phyloP scores from a whole-genome alignment of 148 eudicot species.

The Rhododendron henanense region DNA sequence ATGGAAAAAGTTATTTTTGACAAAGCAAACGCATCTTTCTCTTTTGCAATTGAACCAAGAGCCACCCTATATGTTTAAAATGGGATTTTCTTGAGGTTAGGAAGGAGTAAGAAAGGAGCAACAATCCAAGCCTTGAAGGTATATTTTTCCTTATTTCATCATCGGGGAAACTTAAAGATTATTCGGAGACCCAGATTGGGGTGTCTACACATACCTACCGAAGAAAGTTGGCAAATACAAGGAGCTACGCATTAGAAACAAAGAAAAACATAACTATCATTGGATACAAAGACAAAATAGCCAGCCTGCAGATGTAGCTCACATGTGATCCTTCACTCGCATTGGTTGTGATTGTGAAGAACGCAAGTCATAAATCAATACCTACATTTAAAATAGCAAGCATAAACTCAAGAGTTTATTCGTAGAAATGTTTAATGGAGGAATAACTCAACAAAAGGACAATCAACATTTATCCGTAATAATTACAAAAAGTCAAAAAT shows the following conservation, averaged over 20 bases:
- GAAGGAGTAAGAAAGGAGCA: too few relatives aligned
- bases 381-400: conserved; percentile 43
- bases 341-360: conserved; percentile 55
- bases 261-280: neutral
- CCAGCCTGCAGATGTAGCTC: conserved; percentile 28
- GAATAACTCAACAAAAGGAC: neutral
- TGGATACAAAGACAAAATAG: neutral
- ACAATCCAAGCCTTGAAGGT: too few relatives aligned
- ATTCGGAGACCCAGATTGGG: too few relatives aligned
- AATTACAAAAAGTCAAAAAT: neutral
- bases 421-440: too few relatives aligned
- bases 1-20: too few relatives aligned
- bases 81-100: too few relatives aligned
- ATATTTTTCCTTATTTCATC: too few relatives aligned
- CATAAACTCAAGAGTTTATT: too few relatives aligned
- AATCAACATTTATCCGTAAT: neutral
- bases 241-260: neutral
- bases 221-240: neutral
- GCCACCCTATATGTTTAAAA: too few relatives aligned
- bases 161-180: too few relatives aligned
- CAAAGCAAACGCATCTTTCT: too few relatives aligned
- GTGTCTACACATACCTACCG: conserved; percentile 36
- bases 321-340: conserved; percentile 95
- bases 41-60: too few relatives aligned
- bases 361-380: conserved; percentile 83